Base-by-base conservation (phyloP, 2,329 filamentous ascomycete species). In the Fusarium sp. region DNA sequence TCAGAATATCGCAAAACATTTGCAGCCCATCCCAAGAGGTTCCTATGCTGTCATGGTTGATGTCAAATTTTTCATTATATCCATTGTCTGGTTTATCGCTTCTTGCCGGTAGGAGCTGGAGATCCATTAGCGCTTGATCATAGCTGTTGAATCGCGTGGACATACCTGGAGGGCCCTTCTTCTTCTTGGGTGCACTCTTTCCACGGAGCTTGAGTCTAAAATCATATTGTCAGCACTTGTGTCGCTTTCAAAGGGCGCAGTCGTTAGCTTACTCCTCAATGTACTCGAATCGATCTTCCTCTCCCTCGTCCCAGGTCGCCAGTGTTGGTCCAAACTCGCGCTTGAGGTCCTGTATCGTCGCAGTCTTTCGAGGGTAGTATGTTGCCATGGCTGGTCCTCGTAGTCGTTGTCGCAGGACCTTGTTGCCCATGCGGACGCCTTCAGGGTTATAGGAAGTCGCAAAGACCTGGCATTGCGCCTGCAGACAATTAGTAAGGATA, bases 391-490 rank as follows among this genome's bases (percentile, higher is more conserved):
- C 83, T 30, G 94, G 93, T n/a, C 96, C 96, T 77, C 88, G 89
- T 68, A 98, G 85, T 77, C 94, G 90, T 80, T 98, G 92, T 77
- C 94, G 93, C 64, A 99, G 86, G 79, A 99, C 86, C 82, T 96
- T 97, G 84, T 96, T 98, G 77, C 96, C 96, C 73, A 93, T 89
- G 67, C 96, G 93, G 66, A 92, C 80, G 73, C 90, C 85, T 58
- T 93, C 87, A 27, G 96, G 96, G 82, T 99, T 99, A 85, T 90
- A 98, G 55, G 91, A 94, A 53, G 92, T 93, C 76, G 90, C 91
- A 85, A 98, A 99, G 83, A 98, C 89, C 79, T 90, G 89, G 86
- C 93, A 97, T 91, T 94, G 94, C 77, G 88, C 88, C 94, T 98
- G 75, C 43, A 3, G 13, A 21, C 7, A 28, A 66, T 80, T 46